Conservation (phyloP, 768 basidiomycete species). For the Astraeus odoratus region DNA sequence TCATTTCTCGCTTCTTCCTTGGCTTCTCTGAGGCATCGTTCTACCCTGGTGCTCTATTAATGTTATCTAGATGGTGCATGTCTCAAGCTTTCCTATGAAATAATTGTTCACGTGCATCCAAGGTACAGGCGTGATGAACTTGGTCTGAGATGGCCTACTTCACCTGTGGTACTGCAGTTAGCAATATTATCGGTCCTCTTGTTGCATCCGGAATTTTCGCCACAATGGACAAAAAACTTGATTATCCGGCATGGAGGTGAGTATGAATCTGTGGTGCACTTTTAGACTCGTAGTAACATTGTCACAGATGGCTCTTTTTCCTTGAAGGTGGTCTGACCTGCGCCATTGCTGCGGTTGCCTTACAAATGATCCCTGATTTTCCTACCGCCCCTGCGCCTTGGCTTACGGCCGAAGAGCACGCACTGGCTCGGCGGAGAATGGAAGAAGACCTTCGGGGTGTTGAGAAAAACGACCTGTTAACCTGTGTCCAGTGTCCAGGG, state of each 20-base stretch:
- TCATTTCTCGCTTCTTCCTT: conserved; percentile 5
- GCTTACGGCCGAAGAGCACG: conserved; percentile 24
- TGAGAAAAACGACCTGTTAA: conserved; percentile 9
- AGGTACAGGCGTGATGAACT: conserved; percentile 36
- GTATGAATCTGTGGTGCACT: conserved; percentile 12
- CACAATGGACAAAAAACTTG: conserved; percentile 39
- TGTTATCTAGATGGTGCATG: conserved; percentile 3
- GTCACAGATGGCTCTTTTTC: conserved; percentile 41
- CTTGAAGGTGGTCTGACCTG: conserved; percentile 41
- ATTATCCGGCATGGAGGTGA: conserved; percentile 41
- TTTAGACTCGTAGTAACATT: background rate
- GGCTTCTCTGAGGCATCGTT: conserved; percentile 3
- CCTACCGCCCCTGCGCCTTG: conserved; percentile 33
- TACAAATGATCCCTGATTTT: conserved; percentile 45
- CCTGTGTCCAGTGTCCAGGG: too few relatives aligned
- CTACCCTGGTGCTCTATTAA: background rate
- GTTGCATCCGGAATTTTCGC: conserved; percentile 38
- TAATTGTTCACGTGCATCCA: background rate
- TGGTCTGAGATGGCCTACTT: conserved; percentile 29
- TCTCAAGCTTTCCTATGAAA: background rate
- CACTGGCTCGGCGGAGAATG: conserved; percentile 35
- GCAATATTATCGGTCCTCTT: conserved; percentile 44
- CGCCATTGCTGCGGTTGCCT: conserved; percentile 37
- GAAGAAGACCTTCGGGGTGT: conserved; percentile 38
- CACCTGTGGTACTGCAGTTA: conserved; percentile 41